Evolutionary conservation across 805 yeast species (phyloP).

Genomic region (Wickerhamiella spandovensis): DNA sequence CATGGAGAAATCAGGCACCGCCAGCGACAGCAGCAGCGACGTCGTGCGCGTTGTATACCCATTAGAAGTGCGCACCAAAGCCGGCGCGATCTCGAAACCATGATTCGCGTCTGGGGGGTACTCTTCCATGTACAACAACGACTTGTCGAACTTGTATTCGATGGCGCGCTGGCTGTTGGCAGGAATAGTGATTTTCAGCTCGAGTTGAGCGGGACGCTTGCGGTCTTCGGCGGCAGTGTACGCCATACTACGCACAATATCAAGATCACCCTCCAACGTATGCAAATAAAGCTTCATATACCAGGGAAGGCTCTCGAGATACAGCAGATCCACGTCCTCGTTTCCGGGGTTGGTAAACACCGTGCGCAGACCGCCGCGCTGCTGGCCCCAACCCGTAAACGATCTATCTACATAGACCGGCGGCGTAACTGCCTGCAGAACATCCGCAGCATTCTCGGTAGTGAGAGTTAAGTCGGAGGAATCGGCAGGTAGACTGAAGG

Average conservation of each 20-base stretch:
- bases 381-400: constrained; percentile 83
- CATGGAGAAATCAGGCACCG: constrained; percentile 98
- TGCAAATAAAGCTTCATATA: constrained; percentile 73
- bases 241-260: constrained; percentile 29
- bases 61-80: constrained; percentile 32
- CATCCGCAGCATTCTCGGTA: constrained; percentile 34
- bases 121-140: constrained; percentile 70
- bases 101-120: constrained; percentile 99
- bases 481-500: neutral
- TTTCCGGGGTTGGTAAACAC: constrained; percentile 53
- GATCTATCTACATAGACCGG: constrained; percentile 72
- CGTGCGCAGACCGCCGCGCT: constrained; percentile 75
- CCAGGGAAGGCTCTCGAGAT: constrained; percentile 87
- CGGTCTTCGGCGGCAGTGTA: constrained; percentile 75
- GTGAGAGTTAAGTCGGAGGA: constrained; percentile 27
- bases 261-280: constrained; percentile 34
- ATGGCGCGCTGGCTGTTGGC: constrained; percentile 45
- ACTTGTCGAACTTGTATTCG: constrained; percentile 74
- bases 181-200: constrained; percentile 53
- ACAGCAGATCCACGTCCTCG: constrained; percentile 37
- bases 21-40: constrained; percentile 71
- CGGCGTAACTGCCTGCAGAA: constrained; percentile 32
- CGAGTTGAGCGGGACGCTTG: constrained; percentile 69
- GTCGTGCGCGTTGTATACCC: constrained; percentile 50
- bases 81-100: constrained; percentile 91